Evolutionary conservation across 129 eudicot species (phyloP), one percentile per base, ranked within the genome.

Genomic region (Calendula officinalis): DNA sequence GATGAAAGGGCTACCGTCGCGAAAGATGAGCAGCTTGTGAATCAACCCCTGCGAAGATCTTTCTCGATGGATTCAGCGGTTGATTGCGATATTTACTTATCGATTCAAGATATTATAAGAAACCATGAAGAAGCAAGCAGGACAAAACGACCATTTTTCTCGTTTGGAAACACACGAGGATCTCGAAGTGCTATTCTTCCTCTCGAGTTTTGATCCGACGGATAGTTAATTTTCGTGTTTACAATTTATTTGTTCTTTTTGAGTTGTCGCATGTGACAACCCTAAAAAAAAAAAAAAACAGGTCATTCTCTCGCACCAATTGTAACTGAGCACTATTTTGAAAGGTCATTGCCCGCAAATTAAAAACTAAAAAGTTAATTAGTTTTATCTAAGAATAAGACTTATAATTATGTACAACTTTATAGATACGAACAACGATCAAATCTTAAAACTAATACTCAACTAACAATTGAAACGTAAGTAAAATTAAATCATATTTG

Each of bases 21-120:
- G 40, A 77, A 75, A 54, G 96, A 91, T 62, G 90, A 82, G 45
- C 87, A 68, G 57, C 77, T 82, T 54, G 37, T 27, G 5, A 63
- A 76, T 4, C 81, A 81, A 64, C 96, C 88, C 2, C 51, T 88
- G 33, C 76, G 94, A 59, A 81, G 98, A 60, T 91, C 98, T 4
- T 87, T 91, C 56, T 91, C 98, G 2, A 82, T 91, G 98, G 96
- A 91, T 77, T 91, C 98, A 12, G 98, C 91, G 1, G 84, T 66
- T 2, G 96, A 83, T 43, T 78, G 86, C 1, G 77, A 80, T 8
- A 36, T 87, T 52, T 84, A 68, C 64, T 55, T 69, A 48, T 68
- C 89, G 13, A 74, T 87, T 51, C 95, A 87, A 71, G 89, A 91
- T 68, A 85, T 85, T 11, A 36, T 77, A 66, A 45, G 86, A 56